These are phyloP conservation scores for Wallacemonas collosoma DNA, from an alignment of 208 protist genomes.

Conservation along the genomic window DNA sequence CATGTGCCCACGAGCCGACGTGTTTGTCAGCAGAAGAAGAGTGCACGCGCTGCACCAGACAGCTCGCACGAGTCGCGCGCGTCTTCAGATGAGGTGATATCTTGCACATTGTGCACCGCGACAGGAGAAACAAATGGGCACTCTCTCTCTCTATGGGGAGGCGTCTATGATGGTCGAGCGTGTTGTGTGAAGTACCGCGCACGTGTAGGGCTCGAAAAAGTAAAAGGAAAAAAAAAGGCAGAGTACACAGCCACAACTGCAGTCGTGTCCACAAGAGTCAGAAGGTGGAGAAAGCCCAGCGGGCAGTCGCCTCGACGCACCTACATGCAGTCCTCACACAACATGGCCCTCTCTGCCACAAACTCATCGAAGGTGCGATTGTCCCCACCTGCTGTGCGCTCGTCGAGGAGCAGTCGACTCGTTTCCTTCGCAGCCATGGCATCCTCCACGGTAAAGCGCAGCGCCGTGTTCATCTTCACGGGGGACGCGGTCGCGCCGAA, in stretches of 20 bases:
- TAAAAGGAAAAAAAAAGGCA: slow-evolving; percentile 26
- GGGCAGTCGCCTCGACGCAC: neutral
- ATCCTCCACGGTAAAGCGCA: slow-evolving; percentile 27
- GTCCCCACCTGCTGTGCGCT: slow-evolving; percentile 7
- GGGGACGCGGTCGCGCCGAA: neutral
- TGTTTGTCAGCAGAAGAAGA: no score
- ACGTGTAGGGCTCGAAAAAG: slow-evolving; percentile 6
- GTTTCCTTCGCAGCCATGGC: slow-evolving; percentile 37
- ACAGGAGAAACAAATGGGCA: no score
- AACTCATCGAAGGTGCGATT: slow-evolving; percentile 7
- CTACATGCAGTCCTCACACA: slow-evolving; percentile 8
- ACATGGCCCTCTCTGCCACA: neutral
- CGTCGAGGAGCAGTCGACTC: slow-evolving; percentile 12
- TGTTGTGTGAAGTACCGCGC: neutral
- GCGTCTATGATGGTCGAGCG: neutral
- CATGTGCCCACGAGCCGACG: no score
- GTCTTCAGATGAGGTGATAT: no score
- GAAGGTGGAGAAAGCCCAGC: neutral
- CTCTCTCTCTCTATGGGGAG: neutral
- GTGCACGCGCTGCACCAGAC: no score
- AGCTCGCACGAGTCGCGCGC: no score
- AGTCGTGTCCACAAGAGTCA: neutral
- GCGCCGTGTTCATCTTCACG: slow-evolving; percentile 24
- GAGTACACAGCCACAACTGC: neutral
- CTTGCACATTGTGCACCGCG: no score